phyloP scores from a whole-genome alignment of 306 rosid species.

The Lablab purpureus region DNA sequence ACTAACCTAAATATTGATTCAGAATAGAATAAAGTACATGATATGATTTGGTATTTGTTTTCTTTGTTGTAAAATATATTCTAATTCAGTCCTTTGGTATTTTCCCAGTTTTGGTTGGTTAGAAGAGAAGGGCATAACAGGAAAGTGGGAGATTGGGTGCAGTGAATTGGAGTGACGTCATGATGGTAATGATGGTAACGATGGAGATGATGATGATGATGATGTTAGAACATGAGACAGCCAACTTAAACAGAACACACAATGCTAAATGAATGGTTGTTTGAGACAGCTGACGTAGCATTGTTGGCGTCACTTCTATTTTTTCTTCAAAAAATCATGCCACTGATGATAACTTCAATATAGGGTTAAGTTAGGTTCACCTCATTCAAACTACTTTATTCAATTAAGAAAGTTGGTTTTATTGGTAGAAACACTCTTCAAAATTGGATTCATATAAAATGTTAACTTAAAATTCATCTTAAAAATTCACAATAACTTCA shows the following conservation, averaged over 20 bases:
- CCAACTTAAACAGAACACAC: neutral
- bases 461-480: no score
- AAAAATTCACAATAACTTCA: no score
- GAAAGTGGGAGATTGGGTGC: neutral
- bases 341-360: no score
- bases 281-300: neutral
- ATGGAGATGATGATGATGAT: no score
- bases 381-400: no score
- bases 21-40: neutral
- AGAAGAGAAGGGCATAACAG: neutral
- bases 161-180: neutral
- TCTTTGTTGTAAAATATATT: neutral
- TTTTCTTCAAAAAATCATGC: no score
- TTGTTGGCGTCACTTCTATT: conserved; percentile 9
- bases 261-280: neutral
- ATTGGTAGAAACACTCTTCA: no score
- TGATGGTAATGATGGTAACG: neutral
- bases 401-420: no score
- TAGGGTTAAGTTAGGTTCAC: no score
- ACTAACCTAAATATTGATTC: neutral
- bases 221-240: neutral
- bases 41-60: neutral
- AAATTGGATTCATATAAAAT: no score
- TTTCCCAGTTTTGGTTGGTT: neutral
- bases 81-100: no score